Base-by-base conservation (phyloP, 2,329 filamentous ascomycete genomes). In the Bipolaris cookei region DNA sequence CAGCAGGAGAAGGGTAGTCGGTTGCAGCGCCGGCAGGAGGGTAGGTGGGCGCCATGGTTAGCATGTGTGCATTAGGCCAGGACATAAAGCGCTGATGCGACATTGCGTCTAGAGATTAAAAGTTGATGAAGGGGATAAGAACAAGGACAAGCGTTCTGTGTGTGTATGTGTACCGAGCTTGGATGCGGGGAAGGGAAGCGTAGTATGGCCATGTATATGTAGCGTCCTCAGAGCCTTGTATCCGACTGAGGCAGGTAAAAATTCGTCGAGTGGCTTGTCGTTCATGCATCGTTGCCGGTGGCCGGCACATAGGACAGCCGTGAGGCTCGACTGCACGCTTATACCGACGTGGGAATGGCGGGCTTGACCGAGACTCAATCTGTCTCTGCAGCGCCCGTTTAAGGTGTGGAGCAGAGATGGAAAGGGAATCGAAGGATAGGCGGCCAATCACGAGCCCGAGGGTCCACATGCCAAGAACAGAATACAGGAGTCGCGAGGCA, bases 1-100 rank as follows among this genome's bases (percentile, higher is more conserved):
- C 54, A 43, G 66, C 66, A 59, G 71, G 71, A 55, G 74, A 73
- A 57, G 72, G 68, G 52, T 75, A 73, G 59, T 74, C 72, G 65
- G 66, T 67, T 57, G 68, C 60, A 41, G 68, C 58, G 68, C 66
- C 69, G 66, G 67, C 49, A 61, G 72, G 66, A 74, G 72, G 68
- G 68, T 72, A 75, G 51, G 64, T 66, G 69, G 74, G 70, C 72
- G 68, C 66, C 67, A 73, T 69, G 50, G 67, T 76, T 62, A 76
- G 72, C 65, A 67, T 62, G 56, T 68, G 66, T 49, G 62, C 63
- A 56, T 73, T 64, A 49, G 71, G 63, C 72, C 72, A 76, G 49
- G 73, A 70, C 62, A 71, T 64, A 55, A 72, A 73, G 56, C 65
- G 68, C 63, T 67, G 66, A 68, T 74, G 72, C 54, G 72, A 71